Evolutionary conservation across 345 rosid genomes (phyloP).

Genomic region (Arabis alpina): DNA sequence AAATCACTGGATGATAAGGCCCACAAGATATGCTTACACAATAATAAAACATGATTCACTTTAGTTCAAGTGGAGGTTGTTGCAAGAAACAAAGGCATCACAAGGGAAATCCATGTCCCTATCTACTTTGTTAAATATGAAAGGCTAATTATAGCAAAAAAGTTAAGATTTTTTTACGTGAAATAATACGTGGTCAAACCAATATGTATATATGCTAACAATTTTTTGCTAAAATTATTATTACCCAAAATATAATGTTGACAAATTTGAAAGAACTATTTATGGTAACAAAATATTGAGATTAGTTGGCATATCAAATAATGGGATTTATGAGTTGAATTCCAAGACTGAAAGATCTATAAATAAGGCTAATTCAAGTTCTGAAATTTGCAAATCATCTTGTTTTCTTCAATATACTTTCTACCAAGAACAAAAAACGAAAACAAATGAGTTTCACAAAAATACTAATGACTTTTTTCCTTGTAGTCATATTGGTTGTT

Average conservation of each 20-base stretch:
- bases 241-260: neutral
- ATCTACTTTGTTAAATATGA: constrained; percentile 41
- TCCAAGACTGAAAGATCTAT: neutral
- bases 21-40: constrained; percentile 45
- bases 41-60: constrained; percentile 42
- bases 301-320: neutral
- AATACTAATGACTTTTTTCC: neutral
- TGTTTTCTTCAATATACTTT: neutral
- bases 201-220: too few relatives aligned
- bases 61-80: constrained; percentile 48
- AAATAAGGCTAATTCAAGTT: neutral
- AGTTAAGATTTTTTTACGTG: too few relatives aligned
- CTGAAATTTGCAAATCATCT: neutral
- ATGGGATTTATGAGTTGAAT: neutral
- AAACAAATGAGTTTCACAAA: neutral
- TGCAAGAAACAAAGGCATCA: constrained; percentile 43
- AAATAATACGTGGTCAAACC: too few relatives aligned
- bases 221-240: too few relatives aligned
- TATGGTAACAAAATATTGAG: too few relatives aligned
- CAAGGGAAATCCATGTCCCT: constrained; percentile 50
- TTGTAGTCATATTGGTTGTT: neutral
- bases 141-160: too few relatives aligned
- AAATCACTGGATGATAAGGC: constrained; percentile 43
- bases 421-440: neutral
- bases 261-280: too few relatives aligned